phyloP scores from a whole-genome alignment of 2,329 filamentous ascomycete genomes.

The Penicillium sp. region DNA sequence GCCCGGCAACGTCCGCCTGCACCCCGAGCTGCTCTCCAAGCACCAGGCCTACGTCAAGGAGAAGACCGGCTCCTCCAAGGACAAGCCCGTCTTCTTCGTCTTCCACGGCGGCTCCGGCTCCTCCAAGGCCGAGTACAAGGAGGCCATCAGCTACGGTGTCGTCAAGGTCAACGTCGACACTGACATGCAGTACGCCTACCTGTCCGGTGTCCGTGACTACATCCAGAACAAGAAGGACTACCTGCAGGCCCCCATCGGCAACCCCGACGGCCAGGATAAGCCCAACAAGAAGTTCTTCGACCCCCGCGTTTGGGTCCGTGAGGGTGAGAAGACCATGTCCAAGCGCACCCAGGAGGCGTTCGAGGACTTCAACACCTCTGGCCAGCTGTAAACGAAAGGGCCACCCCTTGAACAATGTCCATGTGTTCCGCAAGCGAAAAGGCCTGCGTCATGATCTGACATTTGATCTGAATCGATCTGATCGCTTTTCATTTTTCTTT shows the following conservation, averaged over 20 bases:
- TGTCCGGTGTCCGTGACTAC: slow-evolving; percentile 90
- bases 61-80: slow-evolving; percentile 65
- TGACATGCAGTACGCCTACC: slow-evolving; percentile 94
- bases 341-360: slow-evolving; percentile 76
- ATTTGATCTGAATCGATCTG: slow-evolving; percentile 7
- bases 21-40: slow-evolving; percentile 93
- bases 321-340: slow-evolving; percentile 95
- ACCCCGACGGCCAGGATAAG: slow-evolving; percentile 94
- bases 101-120: slow-evolving; percentile 98
- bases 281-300: slow-evolving; percentile 98
- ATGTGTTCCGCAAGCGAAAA: background rate
- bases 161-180: slow-evolving; percentile 99
- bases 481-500: slow-evolving; percentile 8
- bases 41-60: slow-evolving; percentile 90
- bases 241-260: slow-evolving; percentile 79
- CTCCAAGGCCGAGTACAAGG: slow-evolving; percentile 81
- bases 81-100: slow-evolving; percentile 97
- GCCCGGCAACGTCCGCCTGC: slow-evolving; percentile 93
- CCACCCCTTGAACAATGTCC: background rate
- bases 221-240: slow-evolving; percentile 94
- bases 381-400: slow-evolving; percentile 63
- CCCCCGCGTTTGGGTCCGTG: slow-evolving; percentile 88
- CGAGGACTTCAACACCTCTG: slow-evolving; percentile 84
- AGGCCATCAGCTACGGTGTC: slow-evolving; percentile 88
- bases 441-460: too few relatives aligned